phyloP scores from a whole-genome alignment of 768 basidiomycete species.

The Mycena vulgaris region DNA sequence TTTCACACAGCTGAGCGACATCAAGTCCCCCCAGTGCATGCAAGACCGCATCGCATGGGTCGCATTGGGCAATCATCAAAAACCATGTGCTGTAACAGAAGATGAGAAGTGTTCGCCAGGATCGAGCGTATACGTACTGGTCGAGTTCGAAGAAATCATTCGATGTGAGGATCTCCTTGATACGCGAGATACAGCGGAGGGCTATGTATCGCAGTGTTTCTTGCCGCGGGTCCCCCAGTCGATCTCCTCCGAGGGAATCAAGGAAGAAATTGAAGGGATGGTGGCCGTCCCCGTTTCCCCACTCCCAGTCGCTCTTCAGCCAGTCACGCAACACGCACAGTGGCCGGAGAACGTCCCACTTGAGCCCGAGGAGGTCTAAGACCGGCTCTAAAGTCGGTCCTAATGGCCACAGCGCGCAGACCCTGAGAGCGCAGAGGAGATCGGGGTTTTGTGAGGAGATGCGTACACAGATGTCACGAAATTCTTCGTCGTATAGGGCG shows the following conservation, averaged over 20 bases:
- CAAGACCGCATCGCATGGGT: not conserved
- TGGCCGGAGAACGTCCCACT: constrained; percentile 6
- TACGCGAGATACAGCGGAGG: constrained; percentile 4
- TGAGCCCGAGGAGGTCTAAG: constrained; percentile 6
- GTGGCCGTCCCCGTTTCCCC: not conserved
- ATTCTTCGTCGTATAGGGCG: not conserved
- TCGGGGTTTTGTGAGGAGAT: not conserved
- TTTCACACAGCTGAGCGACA: not conserved
- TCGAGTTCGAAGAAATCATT: not conserved
- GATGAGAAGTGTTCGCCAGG: not conserved
- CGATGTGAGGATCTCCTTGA: not conserved
- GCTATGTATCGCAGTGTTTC: not conserved
- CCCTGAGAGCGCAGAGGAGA: not conserved
- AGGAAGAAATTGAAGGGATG: not conserved
- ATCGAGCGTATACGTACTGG: not conserved
- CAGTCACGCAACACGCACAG: not conserved
- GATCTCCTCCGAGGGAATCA: not conserved
- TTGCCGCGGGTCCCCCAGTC: not conserved
- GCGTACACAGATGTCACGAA: not conserved
- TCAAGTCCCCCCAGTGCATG: constrained; percentile 2
- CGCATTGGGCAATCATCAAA: not conserved
- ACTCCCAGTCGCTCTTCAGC: too few relatives aligned
- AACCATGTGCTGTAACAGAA: not conserved
- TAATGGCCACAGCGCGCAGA: not conserved
- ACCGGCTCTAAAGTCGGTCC: not conserved